These are phyloP conservation scores for Vitis hybrid DNA, from an alignment of 177 flowering plant species.

Conservation along the genomic window DNA sequence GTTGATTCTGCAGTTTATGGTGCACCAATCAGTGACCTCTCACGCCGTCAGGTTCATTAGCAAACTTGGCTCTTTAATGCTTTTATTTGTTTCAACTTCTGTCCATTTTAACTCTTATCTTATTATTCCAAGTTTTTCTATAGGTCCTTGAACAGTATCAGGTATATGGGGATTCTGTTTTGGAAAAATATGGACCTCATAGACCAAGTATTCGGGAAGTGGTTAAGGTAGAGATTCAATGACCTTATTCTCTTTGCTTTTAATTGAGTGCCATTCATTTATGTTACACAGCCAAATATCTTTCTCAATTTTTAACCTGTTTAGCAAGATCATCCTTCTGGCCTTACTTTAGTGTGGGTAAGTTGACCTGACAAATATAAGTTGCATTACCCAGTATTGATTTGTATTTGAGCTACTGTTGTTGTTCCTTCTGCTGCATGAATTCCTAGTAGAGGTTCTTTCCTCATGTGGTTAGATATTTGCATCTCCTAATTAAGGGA, in stretches of 20 bases:
- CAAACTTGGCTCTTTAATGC: conserved; percentile 9
- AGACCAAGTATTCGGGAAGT: conserved; percentile 75
- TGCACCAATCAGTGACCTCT: conserved; percentile 46
- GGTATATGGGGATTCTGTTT: conserved; percentile 73
- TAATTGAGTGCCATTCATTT: no score
- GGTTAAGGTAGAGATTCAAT: conserved; percentile 50
- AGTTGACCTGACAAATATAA: no score
- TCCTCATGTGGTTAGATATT: no score
- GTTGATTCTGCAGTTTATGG: conserved; percentile 81
- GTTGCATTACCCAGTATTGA: no score
- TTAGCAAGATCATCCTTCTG: no score
- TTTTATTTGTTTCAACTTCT: conserved; percentile 3
- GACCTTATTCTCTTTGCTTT: not conserved
- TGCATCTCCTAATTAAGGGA: no score
- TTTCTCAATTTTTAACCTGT: no score
- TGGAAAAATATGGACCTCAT: conserved; percentile 56
- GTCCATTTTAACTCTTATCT: not conserved
- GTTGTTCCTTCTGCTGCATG: no score
- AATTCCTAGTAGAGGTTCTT: no score
- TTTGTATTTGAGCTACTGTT: no score
- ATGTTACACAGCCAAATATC: no score
- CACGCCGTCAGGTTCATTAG: conserved; percentile 80
- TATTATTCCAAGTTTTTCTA: conserved; percentile 9
- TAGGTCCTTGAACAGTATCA: conserved; percentile 76
- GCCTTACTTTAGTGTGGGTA: no score